phyloP scores from a whole-genome alignment of 441 rosid genomes.

The Mallotus repandus region DNA sequence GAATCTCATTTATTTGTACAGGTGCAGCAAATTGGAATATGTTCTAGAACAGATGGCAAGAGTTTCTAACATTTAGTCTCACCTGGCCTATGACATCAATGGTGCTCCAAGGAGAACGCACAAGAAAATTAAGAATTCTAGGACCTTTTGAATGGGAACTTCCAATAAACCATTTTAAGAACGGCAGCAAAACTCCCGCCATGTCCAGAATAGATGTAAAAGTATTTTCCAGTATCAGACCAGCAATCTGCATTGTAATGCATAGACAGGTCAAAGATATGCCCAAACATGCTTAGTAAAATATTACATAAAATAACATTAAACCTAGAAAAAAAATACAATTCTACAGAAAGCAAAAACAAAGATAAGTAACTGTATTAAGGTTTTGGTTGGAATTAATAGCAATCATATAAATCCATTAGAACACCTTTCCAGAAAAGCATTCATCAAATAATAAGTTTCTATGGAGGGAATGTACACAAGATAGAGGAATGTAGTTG shows the following conservation, averaged over 20 bases:
- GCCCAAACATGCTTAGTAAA: not conserved
- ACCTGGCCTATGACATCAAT: slow-evolving; percentile 84
- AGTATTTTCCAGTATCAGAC: slow-evolving; percentile 84
- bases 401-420: not conserved
- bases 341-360: not conserved
- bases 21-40: slow-evolving; percentile 2
- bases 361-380: not conserved
- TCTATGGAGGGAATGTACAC: not conserved
- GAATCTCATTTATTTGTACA: slow-evolving; percentile 8
- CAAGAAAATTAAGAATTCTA: slow-evolving; percentile 76
- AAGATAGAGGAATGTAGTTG: not conserved
- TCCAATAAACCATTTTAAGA: slow-evolving; percentile 95
- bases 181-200: slow-evolving; percentile 94
- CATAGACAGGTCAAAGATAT: slow-evolving; percentile 21
- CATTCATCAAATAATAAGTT: not conserved
- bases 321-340: not conserved
- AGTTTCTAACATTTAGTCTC: slow-evolving; percentile 27
- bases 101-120: slow-evolving; percentile 97
- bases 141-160: slow-evolving; percentile 73
- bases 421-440: not conserved
- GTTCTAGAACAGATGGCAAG: slow-evolving; percentile 11
- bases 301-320: too few relatives aligned
- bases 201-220: slow-evolving; percentile 97
- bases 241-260: slow-evolving; percentile 67
- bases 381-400: not conserved